Evolutionary conservation across 768 basidiomycete genomes (phyloP).

Genomic region (Pilatotrama ljubarskyi): DNA sequence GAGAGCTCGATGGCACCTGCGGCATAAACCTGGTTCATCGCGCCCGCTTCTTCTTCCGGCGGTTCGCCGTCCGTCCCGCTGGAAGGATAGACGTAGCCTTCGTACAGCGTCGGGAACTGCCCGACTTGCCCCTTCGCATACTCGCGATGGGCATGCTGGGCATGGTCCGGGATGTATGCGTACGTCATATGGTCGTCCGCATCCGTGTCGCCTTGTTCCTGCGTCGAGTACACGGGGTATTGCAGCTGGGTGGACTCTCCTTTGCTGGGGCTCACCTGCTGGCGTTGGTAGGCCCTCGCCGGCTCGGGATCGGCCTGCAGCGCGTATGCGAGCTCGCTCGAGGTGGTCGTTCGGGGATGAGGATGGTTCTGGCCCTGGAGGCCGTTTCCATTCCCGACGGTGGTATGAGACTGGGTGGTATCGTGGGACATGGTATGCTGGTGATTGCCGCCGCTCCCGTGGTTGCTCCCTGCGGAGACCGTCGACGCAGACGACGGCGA

Average conservation of each 20-base stretch:
- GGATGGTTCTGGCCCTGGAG: slow-evolving; percentile 2
- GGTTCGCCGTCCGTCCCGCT: not conserved
- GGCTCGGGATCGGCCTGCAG: slow-evolving; percentile 17
- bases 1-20: slow-evolving; percentile 23
- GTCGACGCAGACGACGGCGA: slow-evolving; percentile 21
- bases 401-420: slow-evolving; percentile 1
- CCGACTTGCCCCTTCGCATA: slow-evolving; percentile 9
- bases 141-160: not conserved
- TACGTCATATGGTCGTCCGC: not conserved
- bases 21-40: slow-evolving; percentile 16
- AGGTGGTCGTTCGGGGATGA: slow-evolving; percentile 9
- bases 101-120: slow-evolving; percentile 18
- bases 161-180: slow-evolving; percentile 13
- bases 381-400: not conserved
- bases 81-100: slow-evolving; percentile 15
- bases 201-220: not conserved
- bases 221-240: slow-evolving; percentile 7
- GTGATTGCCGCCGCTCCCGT: not conserved
- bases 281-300: not conserved
- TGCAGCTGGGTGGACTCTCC: slow-evolving; percentile 1
- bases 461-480: slow-evolving; percentile 19
- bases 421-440: slow-evolving; percentile 14
- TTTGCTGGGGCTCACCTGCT: not conserved
- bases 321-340: slow-evolving; percentile 25
- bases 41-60: not conserved